Evolutionary conservation across 2,329 filamentous ascomycete species (phyloP).

Genomic region (Trichoderma citrinoviride): DNA sequence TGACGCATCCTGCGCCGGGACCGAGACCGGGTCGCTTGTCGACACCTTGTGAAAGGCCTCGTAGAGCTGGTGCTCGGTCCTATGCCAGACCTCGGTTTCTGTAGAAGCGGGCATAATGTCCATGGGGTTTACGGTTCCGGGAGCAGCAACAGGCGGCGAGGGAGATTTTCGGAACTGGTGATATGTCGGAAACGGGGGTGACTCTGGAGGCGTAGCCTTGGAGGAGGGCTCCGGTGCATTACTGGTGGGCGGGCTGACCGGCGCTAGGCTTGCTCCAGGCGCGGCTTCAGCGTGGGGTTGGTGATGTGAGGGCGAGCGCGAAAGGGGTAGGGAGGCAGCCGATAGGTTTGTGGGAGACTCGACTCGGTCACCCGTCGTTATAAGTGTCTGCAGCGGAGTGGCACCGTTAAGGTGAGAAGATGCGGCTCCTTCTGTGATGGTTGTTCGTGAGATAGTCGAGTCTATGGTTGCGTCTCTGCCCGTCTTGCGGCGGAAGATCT

Average conservation of each 20-base stretch:
- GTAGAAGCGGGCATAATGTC: slow-evolving; percentile 50
- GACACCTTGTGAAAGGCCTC: slow-evolving; percentile 31
- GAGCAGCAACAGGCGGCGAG: slow-evolving; percentile 37
- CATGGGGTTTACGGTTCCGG: slow-evolving; percentile 53
- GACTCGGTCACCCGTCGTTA: slow-evolving; percentile 18
- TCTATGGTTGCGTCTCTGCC: slow-evolving; percentile 33
- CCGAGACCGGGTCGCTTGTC: slow-evolving; percentile 18
- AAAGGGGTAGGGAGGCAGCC: slow-evolving; percentile 6
- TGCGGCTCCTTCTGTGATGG: neutral
- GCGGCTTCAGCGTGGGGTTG: slow-evolving; percentile 19
- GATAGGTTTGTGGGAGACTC: slow-evolving; percentile 22
- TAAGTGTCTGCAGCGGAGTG: slow-evolving; percentile 20
- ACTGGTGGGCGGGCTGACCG: slow-evolving; percentile 1
- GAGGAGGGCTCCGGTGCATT: slow-evolving; percentile 23
- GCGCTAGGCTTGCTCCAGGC: neutral
- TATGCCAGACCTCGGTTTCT: slow-evolving; percentile 39
- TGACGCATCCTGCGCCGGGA: neutral
- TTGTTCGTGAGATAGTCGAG: slow-evolving; percentile 24
- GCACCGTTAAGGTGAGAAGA: slow-evolving; percentile 6
- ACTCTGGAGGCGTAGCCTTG: slow-evolving; percentile 31
- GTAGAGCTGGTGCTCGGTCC: slow-evolving; percentile 38
- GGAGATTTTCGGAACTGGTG: slow-evolving; percentile 30
- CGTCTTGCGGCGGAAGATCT: slow-evolving; percentile 38
- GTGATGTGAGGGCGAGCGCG: slow-evolving; percentile 14
- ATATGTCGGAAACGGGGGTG: slow-evolving; percentile 26